Evolutionary conservation across 192 early-diverging fungal genomes (phyloP), one percentile per base, ranked within the genome.

Genomic region (Linnemannia schmuckeri): DNA sequence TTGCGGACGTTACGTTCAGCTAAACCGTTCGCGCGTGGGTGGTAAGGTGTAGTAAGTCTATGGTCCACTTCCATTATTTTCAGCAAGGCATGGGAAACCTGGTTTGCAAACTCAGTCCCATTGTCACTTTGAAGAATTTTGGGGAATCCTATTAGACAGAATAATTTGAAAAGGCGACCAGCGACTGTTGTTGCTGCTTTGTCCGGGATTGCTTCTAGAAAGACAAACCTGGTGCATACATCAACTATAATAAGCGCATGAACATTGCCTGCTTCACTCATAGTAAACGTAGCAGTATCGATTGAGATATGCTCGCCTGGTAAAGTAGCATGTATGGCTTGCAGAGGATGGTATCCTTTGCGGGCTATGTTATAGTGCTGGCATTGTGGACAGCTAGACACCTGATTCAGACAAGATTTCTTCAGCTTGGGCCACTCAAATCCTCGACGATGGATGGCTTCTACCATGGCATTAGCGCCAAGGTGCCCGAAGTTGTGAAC

Each of bases 81-180:
- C 15, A 52, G 57, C 7, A 91, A n/a, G 9, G 20, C 42, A 8
- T n/a, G 70, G 18, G 91, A 8, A 18, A 89, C 18, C 37, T 38
- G n/a, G 46, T 91, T 91, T 0, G 72, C 71, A 66, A 91, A 91
- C 54, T 91, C 91, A 3, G 77, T 71, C 1, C 91, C 90, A 72
- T 91, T 87, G 30, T 87, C 85, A 68, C 66, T 72, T 55, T 77
- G 75, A 15, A 87, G 20, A 20, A 81, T 69, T 22, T 69, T 66
- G 4, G 85, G 85, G 33, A 77, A 76, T 10, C 85, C 85, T 69
- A 77, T 76, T 4, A 46, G 42, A 38, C 84, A 75, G 44, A 86
- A 44, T 44, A 44, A 44, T 44, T 44, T 44, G 42, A 44, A 44
- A 44, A 44, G 42, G 75, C 20, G 78, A 49, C 6, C n/a, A 24